Evolutionary conservation across 305 asterid genomes (phyloP), one percentile per base, ranked within the genome.

Genomic region (Fraxinus angustifolia): DNA sequence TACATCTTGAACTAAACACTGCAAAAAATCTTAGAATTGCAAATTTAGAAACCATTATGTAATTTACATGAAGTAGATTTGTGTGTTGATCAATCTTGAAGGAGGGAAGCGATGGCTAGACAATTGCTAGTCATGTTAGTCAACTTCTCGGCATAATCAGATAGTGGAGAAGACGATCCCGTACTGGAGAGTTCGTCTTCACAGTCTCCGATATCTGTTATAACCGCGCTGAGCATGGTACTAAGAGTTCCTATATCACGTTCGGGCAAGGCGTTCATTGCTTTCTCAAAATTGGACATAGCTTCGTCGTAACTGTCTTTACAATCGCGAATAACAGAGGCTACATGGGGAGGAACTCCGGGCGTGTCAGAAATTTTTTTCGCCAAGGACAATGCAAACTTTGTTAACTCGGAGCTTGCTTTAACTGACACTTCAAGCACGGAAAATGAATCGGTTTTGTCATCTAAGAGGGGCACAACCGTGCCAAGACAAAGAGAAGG

Each of bases 91-190:
- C 75, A 56, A 23, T 81, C 3, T 14, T 35, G 23, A 58, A 75
- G 67, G 60, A 81, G 58, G 50, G 88, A 78, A 50, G 70, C 75
- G 58, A 88, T 81, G 62, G 88, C 87, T 7, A 86, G 83, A 77
- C 85, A 88, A 34, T 81, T 86, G 80, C 87, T 88, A 16, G 88
- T 86, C 88, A 88, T 83, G 75, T 83, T 81, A 3, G 77, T 70
- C 83, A 88, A 78, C 84, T 80, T 84, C 8, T 81, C 84, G 4
- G 83, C 83, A 26, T 62, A 40, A 0, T 6, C 28, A 3, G 74
- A 19, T 33, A 86, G 0, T 1, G 86, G 89, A 34, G 75, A 77
- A n/a, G 79, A 58, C 6, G 75, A 23, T 12, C 60, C 26, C 16
- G 33, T 6, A 23, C 76, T 78, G 12, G 72, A 16, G 53, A 86